These are phyloP conservation scores for Bretschneidera sinensis DNA, from an alignment of 345 rosid genomes.

Conservation along the genomic window DNA sequence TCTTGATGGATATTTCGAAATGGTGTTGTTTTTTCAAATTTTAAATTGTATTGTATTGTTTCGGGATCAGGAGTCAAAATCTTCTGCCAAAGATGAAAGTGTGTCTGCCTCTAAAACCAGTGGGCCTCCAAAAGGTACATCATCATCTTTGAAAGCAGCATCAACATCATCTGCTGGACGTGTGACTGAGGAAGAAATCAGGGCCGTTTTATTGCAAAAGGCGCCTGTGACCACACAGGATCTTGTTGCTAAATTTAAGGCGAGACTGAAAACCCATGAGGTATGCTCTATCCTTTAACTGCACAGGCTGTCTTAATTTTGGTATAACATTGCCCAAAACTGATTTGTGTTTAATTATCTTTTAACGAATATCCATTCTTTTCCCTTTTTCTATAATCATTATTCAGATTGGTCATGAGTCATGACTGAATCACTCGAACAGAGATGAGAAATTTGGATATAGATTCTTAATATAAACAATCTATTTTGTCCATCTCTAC, in stretches of 20 bases:
- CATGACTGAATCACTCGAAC: neutral
- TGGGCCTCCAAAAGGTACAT: constrained; percentile 34
- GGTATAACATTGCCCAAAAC: neutral
- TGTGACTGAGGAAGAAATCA: constrained; percentile 87
- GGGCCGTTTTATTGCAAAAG: constrained; percentile 72
- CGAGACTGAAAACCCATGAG: constrained; percentile 66
- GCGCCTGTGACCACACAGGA: constrained; percentile 82
- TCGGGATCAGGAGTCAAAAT: constrained; percentile 44
- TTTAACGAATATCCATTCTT: neutral
- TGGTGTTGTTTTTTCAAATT: neutral
- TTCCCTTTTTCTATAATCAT: neutral
- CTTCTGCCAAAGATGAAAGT: constrained; percentile 46
- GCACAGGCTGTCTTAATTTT: too few relatives aligned
- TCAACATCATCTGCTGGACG: constrained; percentile 53
- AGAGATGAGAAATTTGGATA: neutral
- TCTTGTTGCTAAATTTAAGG: constrained; percentile 78
- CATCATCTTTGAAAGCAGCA: constrained; percentile 39
- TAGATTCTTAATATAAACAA: neutral
- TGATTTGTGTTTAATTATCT: neutral
- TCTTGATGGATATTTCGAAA: too few relatives aligned
- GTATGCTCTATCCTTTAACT: constrained; percentile 23
- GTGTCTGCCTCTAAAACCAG: constrained; percentile 38
- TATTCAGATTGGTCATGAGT: neutral
- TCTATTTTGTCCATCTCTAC: too few relatives aligned
- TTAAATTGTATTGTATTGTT: neutral